Evolutionary conservation across 2,329 filamentous ascomycete species (phyloP).

Genomic region (Lachnellula willkommii): DNA sequence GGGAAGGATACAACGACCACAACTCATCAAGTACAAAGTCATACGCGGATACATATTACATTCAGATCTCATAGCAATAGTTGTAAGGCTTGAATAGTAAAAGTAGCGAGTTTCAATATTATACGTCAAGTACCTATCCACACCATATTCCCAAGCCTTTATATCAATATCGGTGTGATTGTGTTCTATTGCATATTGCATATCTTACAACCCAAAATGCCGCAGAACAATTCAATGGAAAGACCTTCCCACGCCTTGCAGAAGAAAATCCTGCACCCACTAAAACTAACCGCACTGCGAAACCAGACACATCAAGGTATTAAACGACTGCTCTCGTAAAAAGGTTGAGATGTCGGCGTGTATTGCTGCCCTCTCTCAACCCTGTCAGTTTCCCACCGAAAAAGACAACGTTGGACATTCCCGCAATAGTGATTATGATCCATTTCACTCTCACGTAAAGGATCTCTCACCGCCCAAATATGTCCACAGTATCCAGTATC

Average conservation of each 20-base stretch:
- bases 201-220: slow-evolving; percentile 34
- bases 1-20: too few relatives aligned
- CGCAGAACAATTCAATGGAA: slow-evolving; percentile 28
- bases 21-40: not conserved
- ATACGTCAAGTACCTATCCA: not conserved
- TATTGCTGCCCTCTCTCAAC: slow-evolving; percentile 14
- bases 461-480: slow-evolving; percentile 15
- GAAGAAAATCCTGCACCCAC: slow-evolving; percentile 22
- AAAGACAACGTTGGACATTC: slow-evolving; percentile 14
- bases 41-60: too few relatives aligned
- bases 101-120: not conserved
- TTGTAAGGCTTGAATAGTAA: too few relatives aligned
- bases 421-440: slow-evolving; percentile 1
- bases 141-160: not conserved
- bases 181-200: slow-evolving; percentile 34
- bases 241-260: slow-evolving; percentile 29
- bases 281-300: slow-evolving; percentile 23
- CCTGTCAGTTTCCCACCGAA: slow-evolving; percentile 17
- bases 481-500: slow-evolving; percentile 11
- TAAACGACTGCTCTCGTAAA: slow-evolving; percentile 28
- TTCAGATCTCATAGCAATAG: too few relatives aligned
- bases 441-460: not conserved
- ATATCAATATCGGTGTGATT: slow-evolving; percentile 8
- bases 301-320: slow-evolving; percentile 31
- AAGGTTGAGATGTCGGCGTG: slow-evolving; percentile 18